Conservation (phyloP, 1,139 yeast genomes). For the Candida pseudoviswanathii region DNA sequence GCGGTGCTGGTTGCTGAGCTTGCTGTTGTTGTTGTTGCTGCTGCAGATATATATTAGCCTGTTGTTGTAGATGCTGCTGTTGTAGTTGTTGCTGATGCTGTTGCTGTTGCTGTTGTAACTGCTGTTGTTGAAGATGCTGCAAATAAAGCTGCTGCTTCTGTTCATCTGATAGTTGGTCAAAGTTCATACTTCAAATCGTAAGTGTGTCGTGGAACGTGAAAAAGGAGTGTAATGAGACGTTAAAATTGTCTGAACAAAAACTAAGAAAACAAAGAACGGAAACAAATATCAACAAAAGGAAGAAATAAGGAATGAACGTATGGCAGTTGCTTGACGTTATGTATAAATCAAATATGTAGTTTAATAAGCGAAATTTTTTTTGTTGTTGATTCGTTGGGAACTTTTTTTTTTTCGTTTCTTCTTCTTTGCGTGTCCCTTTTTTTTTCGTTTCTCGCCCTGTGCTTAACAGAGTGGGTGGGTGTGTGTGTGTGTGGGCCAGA, state of each 20-base stretch:
- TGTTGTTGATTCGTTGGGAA: conserved; percentile 2
- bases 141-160: conserved; percentile 37
- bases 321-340: background rate
- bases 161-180: conserved; percentile 34
- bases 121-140: conserved; percentile 23
- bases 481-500: background rate
- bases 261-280: background rate
- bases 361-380: background rate
- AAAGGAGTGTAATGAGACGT: background rate
- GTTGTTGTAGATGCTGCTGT: conserved; percentile 18
- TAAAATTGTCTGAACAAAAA: background rate
- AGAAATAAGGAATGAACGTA: background rate
- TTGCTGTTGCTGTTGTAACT: conserved; percentile 18
- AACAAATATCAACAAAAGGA: background rate
- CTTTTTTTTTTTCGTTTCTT: background rate
- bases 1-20: conserved; percentile 8
- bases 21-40: conserved; percentile 15
- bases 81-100: conserved; percentile 16
- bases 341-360: background rate
- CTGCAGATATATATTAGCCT: conserved; percentile 13
- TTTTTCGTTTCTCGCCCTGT: background rate
- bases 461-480: background rate
- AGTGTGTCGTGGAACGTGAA: background rate
- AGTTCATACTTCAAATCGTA: conserved; percentile 24
- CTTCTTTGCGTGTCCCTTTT: conserved; percentile 1